Conservation (phyloP, 305 asterid species). For the Withania somnifera region DNA sequence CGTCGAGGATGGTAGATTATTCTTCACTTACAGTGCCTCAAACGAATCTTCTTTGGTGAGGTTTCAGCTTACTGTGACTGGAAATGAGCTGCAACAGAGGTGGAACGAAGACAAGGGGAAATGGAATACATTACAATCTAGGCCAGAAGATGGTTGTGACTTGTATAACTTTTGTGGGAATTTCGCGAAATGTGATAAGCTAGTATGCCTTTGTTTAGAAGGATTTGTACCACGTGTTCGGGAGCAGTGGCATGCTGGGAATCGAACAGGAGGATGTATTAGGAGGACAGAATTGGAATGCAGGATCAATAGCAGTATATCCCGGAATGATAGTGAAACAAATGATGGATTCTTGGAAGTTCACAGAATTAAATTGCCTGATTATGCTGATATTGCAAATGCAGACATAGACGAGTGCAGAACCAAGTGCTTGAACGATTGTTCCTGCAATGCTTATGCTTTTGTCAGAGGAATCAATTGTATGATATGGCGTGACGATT, state of each 20-base stretch:
- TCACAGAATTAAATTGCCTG: conserved; percentile 51
- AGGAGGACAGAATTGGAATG: conserved; percentile 37
- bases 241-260: conserved; percentile 34
- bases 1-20: conserved; percentile 11
- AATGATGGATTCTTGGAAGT: conserved; percentile 29
- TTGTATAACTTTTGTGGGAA: conserved; percentile 48
- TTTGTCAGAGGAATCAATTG: conserved; percentile 43
- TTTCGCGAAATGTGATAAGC: conserved; percentile 34
- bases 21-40: conserved; percentile 23
- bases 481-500: conserved; percentile 53
- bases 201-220: conserved; percentile 36
- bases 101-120: conserved; percentile 21
- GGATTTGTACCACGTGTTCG: conserved; percentile 40
- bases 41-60: conserved; percentile 18
- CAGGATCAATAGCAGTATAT: neutral
- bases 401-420: conserved; percentile 14
- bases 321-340: conserved; percentile 5
- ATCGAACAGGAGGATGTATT: conserved; percentile 53
- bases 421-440: conserved; percentile 38
- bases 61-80: conserved; percentile 36
- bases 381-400: conserved; percentile 32
- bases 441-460: conserved; percentile 67
- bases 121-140: conserved; percentile 34
- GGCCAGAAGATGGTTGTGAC: conserved; percentile 44
- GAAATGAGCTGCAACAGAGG: conserved; percentile 30